phyloP scores from a whole-genome alignment of 768 basidiomycete genomes.

The Mycena alexandri region DNA sequence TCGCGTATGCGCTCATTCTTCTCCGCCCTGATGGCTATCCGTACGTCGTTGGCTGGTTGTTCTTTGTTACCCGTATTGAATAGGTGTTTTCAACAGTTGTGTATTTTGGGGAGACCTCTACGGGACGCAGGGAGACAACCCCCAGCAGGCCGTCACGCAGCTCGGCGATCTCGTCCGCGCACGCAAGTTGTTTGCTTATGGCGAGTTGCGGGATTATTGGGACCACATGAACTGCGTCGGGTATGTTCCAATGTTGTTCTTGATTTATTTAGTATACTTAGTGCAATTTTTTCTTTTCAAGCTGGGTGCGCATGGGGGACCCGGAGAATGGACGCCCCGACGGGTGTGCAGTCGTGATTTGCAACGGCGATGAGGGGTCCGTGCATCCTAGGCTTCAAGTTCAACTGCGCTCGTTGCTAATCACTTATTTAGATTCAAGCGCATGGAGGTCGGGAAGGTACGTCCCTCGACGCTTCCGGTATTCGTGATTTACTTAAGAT shows the following conservation, averaged over 20 bases:
- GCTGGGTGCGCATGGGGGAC: slow-evolving; percentile 64
- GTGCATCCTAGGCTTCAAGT: no score
- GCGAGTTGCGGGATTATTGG: slow-evolving; percentile 61
- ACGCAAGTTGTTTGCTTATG: slow-evolving; percentile 66
- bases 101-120: slow-evolving; percentile 75
- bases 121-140: slow-evolving; percentile 55
- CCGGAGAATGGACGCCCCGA: slow-evolving; percentile 45
- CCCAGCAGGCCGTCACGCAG: slow-evolving; percentile 50
- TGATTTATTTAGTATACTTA: not conserved
- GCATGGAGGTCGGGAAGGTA: slow-evolving; percentile 62
- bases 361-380: slow-evolving; percentile 52
- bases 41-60: no score
- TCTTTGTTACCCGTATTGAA: no score
- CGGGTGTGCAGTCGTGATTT: slow-evolving; percentile 63
- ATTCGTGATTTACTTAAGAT: no score
- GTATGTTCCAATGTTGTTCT: slow-evolving; percentile 8
- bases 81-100: no score
- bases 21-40: slow-evolving; percentile 66
- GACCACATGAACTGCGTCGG: slow-evolving; percentile 62
- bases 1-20: slow-evolving; percentile 71
- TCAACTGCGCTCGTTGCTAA: not conserved
- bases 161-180: slow-evolving; percentile 41
- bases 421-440: slow-evolving; percentile 42
- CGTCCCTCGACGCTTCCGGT: no score
- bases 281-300: not conserved